These are phyloP conservation scores for Salix caprea DNA, from an alignment of 345 rosid species.

Conservation along the genomic window DNA sequence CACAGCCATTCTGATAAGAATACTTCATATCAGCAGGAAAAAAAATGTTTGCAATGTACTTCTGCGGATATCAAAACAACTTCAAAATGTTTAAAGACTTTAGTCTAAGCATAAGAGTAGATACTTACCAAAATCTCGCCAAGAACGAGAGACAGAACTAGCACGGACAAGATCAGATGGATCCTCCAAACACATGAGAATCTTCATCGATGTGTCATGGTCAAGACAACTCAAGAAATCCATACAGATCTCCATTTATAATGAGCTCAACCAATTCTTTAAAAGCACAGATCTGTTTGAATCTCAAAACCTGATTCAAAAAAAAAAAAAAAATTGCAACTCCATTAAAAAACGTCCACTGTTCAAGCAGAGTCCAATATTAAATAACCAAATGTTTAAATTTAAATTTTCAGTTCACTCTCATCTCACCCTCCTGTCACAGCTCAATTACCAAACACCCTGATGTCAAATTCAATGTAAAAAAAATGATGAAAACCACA, in stretches of 20 bases:
- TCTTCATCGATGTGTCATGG: slow-evolving; percentile 38
- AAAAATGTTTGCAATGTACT: background rate
- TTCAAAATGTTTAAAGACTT: background rate
- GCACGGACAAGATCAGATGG: slow-evolving; percentile 65
- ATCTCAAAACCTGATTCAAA: slow-evolving; percentile 7
- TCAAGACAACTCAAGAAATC: slow-evolving; percentile 56
- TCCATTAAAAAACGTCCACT: background rate
- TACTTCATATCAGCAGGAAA: background rate
- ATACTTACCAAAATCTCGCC: slow-evolving; percentile 66
- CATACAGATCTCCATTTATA: slow-evolving; percentile 31
- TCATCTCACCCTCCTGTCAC: background rate
- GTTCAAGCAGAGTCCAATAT: background rate
- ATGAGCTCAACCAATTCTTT: background rate
- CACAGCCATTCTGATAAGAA: background rate
- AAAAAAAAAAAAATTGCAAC: background rate
- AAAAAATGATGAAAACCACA: background rate
- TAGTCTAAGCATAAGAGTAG: background rate
- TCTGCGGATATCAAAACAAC: background rate
- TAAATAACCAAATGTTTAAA: background rate
- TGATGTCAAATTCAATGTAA: background rate
- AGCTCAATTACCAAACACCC: background rate
- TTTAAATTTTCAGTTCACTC: background rate
- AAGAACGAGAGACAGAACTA: slow-evolving; percentile 59
- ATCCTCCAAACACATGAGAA: slow-evolving; percentile 53
- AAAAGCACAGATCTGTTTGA: background rate